A percentile compares a stretch with the other conserved stretches of the same genome.
Evolutionary conservation across 2,329 filamentous ascomycete species (phyloP).

Genomic region (Elsinoe fawcettii): DNA sequence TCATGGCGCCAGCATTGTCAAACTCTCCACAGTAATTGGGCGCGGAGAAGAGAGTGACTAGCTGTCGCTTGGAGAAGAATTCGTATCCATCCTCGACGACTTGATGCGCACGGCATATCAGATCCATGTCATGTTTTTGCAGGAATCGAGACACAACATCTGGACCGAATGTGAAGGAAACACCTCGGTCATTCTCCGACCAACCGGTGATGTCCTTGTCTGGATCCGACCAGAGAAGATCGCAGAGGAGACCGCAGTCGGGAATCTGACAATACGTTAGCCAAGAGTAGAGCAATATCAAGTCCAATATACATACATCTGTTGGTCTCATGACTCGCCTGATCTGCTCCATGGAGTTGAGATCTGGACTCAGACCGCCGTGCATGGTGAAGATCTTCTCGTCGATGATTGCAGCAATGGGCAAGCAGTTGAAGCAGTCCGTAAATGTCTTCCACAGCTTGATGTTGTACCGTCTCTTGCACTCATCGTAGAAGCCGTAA

Average conservation of each 20-base stretch:
- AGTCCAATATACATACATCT: conserved; percentile 61
- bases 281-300: conserved; percentile 12
- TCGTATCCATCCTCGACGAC: conserved; percentile 99
- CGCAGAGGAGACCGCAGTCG: conserved; percentile 93
- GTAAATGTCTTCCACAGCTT: conserved; percentile 99
- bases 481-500: conserved; percentile 99
- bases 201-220: conserved; percentile 99
- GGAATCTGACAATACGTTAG: conserved; percentile 61
- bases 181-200: conserved; percentile 98
- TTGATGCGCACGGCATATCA: conserved; percentile 97
- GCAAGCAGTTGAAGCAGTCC: conserved; percentile 98
- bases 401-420: conserved; percentile 96
- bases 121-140: conserved; percentile 98
- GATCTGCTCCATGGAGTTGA: conserved; percentile 99
- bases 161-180: conserved; percentile 96
- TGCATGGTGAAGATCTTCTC: conserved; percentile 99
- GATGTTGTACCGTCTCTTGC: conserved; percentile 98
- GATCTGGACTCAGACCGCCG: conserved; percentile 88
- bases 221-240: conserved; percentile 96
- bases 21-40: conserved; percentile 99
- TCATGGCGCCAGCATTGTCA: conserved; percentile 98
- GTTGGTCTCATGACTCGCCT: conserved; percentile 97
- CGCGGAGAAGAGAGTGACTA: conserved; percentile 95
- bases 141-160: conserved; percentile 96
- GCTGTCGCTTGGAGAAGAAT: conserved; percentile 97